These are phyloP conservation scores for Trametes pubescens DNA, from an alignment of 1,284 basidiomycete species.

Conservation along the genomic window DNA sequence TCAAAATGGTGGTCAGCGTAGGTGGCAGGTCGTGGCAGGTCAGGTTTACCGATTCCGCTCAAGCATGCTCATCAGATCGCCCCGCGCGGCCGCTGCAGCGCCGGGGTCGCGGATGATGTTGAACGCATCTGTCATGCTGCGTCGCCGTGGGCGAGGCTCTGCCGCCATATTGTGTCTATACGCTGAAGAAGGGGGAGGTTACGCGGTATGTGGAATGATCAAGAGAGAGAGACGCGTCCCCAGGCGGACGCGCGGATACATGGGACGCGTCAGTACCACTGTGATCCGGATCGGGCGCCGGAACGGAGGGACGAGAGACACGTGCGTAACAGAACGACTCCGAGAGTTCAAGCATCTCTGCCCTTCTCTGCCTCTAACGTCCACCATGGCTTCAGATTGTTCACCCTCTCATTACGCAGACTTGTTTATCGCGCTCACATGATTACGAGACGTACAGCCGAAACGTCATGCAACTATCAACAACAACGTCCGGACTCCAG, in stretches of 20 bases:
- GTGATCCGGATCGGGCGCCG: not conserved
- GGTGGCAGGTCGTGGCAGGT: not conserved
- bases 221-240: not conserved
- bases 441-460: no score
- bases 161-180: not conserved
- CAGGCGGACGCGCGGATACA: not conserved
- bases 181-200: not conserved
- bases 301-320: not conserved
- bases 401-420: not conserved
- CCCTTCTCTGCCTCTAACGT: not conserved
- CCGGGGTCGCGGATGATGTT: conserved; percentile 22
- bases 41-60: conserved; percentile 22
- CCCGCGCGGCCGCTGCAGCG: conserved; percentile 13
- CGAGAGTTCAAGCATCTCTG: not conserved
- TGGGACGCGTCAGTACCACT: not conserved
- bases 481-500: no score
- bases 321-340: not conserved
- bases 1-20: conserved; percentile 4
- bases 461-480: no score
- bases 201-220: not conserved
- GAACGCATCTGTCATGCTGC: conserved; percentile 30
- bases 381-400: not conserved
- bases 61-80: conserved; percentile 24
- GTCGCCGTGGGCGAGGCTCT: conserved; percentile 18
- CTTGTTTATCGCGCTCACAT: no score